Evolutionary conservation across 2,329 filamentous ascomycete genomes (phyloP), one percentile per base, ranked within the genome.

Genomic region (Colletotrichum musae): DNA sequence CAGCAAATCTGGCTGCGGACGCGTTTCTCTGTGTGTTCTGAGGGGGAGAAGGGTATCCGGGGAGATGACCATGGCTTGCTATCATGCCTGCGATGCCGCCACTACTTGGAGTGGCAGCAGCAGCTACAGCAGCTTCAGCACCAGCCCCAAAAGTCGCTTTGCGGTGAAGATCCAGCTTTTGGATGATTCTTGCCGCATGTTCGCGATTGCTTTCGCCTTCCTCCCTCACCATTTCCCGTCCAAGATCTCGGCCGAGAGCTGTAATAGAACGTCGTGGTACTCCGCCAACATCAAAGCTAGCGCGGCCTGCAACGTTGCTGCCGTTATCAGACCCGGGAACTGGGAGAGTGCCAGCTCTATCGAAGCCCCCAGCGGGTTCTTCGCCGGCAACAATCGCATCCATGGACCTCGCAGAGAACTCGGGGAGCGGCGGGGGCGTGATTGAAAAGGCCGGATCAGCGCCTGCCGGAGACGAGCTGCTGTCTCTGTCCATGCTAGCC

Each of bases 91-190:
- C 93, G 73, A 97, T 95, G 32, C 94, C 94, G 21, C 88, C 86
- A 13, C 86, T 79, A 72, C 78, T n/a, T 75, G 78, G 45, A 78
- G 80, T 28, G 82, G 82, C 61, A 78, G 81, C 70, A 43, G 80
- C 78, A 24, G 76, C 79, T 57, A 73, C 80, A 2, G 79, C 79
- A 9, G 77, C 74, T 39, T 85, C 83, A 9, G 78, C 76, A 26
- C 80, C 82, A 21, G 81, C 78, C 36, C 86, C 85, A 70, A 91
- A 88, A 6, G 90, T 89, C 45, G 91, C 86, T 77, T 95, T 97
- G 72, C 95, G 91, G 79, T 97, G 93, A 66, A 97, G 85, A 79
- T 98, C 95, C 52, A 98, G 87, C 80, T 94, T 97, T 78, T 97
- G 94, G 78, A 98, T 98, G 72, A 98, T 94, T 70, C 95, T 90